A percentile compares a stretch with the other conserved stretches of the same genome.
Conservation (phyloP, 441 rosid species). For the Isatis lusitanica region DNA sequence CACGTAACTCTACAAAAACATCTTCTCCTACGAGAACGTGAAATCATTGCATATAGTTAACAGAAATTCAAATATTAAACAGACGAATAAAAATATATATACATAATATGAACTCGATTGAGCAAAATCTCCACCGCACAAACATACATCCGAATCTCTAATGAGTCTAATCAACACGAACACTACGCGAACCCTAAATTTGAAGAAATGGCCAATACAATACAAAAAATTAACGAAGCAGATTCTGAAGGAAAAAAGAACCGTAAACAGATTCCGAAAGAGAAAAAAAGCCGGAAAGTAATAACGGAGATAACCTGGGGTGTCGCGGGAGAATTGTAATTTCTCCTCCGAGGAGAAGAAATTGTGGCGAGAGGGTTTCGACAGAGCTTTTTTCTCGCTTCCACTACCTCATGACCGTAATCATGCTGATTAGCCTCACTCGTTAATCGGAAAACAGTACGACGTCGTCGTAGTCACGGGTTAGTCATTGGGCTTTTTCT, state of each 20-base stretch:
- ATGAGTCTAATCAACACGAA: neutral
- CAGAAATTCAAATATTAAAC: neutral
- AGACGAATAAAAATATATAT: neutral
- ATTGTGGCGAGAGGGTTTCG: conserved; percentile 13
- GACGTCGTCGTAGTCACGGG: neutral
- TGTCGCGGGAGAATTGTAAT: neutral
- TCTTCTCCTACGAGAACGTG: neutral
- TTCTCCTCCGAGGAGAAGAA: neutral
- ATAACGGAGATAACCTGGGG: conserved; percentile 7
- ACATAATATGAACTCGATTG: neutral
- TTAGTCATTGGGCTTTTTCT: conserved; percentile 3
- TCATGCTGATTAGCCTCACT: neutral
- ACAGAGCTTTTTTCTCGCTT: neutral
- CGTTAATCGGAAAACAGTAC: neutral
- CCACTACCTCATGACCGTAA: conserved; percentile 1
- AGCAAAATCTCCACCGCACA: neutral
- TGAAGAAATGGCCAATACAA: neutral
- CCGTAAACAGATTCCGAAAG: neutral
- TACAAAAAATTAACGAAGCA: too few relatives aligned
- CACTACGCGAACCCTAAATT: neutral
- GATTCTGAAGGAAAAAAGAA: neutral
- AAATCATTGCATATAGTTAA: neutral
- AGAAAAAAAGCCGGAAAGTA: neutral
- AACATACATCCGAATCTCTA: neutral
- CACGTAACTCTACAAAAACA: neutral